Conservation (phyloP, 192 early-diverging fungal species). For the Gamsiella multidivaricata region DNA sequence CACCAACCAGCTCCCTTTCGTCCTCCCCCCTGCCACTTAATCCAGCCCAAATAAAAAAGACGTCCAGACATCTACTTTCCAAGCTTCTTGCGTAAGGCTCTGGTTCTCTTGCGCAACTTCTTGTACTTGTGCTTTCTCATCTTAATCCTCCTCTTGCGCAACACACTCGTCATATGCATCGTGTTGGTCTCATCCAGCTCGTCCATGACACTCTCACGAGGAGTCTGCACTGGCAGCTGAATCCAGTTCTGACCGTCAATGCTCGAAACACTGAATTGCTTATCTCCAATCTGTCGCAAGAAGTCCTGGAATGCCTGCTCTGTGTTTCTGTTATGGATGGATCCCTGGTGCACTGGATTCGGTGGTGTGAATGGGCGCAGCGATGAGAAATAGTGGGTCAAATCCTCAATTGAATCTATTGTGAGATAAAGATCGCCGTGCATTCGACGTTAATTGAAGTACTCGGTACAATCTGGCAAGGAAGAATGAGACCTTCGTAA, state of each 20-base stretch:
- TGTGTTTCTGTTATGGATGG: constrained; percentile 1
- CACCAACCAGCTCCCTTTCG: too few species aligned
- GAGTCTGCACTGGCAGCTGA: not conserved
- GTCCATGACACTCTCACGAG: constrained; percentile 23
- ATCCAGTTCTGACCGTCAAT: constrained; percentile 28
- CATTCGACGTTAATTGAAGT: too few species aligned
- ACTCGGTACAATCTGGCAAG: too few species aligned
- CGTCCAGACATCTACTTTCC: constrained; percentile 77
- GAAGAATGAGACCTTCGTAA: too few species aligned
- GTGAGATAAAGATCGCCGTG: too few species aligned
- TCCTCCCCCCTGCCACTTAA: too few species aligned
- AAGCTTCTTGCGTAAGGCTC: constrained; percentile 79
- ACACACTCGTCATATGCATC: constrained; percentile 78
- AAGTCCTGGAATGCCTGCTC: constrained; percentile 40
- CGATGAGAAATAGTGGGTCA: constrained; percentile 48
- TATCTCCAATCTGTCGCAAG: constrained; percentile 21
- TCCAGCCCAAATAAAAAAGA: too few species aligned
- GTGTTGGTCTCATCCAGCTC: constrained; percentile 28
- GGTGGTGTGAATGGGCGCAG: constrained; percentile 58
- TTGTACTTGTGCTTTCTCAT: constrained; percentile 98
- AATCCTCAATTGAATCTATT: constrained; percentile 33
- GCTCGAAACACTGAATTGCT: constrained; percentile 4
- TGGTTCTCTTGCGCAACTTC: constrained; percentile 83
- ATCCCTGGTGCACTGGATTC: not conserved
- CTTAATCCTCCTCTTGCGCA: constrained; percentile 88